phyloP scores from a whole-genome alignment of 2,329 filamentous ascomycete species.

The Arthrinium phaeospermum region DNA sequence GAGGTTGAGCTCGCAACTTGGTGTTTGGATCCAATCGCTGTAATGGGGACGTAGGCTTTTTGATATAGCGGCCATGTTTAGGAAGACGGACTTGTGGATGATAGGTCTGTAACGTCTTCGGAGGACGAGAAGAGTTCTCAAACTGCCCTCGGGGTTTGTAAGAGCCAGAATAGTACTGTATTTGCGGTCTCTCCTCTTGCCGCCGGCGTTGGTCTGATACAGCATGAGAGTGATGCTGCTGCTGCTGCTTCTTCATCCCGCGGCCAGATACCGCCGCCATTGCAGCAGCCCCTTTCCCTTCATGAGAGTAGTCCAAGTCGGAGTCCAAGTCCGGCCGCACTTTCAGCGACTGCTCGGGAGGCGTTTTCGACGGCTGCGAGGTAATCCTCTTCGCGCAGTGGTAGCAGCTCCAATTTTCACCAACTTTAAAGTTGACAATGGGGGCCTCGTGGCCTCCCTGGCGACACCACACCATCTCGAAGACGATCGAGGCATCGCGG shows the following conservation, averaged over 20 bases:
- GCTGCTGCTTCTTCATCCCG: neutral
- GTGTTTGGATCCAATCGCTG: neutral
- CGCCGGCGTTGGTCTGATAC: neutral
- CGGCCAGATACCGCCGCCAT: neutral
- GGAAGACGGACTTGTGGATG: neutral
- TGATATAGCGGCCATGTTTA: constrained; percentile 4
- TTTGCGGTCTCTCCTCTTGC: neutral
- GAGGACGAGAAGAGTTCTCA: constrained; percentile 1
- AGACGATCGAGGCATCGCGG: constrained; percentile 10
- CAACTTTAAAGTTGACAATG: neutral
- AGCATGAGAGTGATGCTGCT: neutral
- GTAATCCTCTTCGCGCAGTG: neutral
- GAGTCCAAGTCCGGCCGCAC: constrained; percentile 1
- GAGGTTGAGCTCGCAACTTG: neutral
- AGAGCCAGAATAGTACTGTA: neutral
- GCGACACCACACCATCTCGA: constrained; percentile 11
- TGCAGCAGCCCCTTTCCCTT: neutral
- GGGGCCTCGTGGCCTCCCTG: neutral
- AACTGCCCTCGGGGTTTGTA: neutral
- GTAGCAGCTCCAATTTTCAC: neutral
- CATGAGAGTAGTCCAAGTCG: neutral
- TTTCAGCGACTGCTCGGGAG: neutral
- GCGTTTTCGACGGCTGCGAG: neutral
- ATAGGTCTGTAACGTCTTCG: neutral
- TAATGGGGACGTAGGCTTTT: neutral